phyloP scores from a whole-genome alignment of 768 basidiomycete genomes.

The Amanita phalloides region DNA sequence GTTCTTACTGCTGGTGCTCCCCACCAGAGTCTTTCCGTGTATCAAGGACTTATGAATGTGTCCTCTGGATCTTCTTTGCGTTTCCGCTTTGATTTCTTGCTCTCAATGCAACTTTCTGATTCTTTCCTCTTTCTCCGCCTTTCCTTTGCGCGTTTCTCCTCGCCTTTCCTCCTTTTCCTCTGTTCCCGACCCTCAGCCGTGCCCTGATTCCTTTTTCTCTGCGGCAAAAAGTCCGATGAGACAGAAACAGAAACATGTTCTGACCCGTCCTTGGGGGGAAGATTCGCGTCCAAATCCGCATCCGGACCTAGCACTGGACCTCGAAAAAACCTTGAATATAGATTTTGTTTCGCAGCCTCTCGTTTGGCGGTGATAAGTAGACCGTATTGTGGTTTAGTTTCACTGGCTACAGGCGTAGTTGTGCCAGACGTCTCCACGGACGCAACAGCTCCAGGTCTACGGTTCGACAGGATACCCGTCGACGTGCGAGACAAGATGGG shows the following conservation, averaged over 20 bases:
- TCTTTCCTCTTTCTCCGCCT: background rate
- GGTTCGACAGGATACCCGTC: conserved; percentile 71
- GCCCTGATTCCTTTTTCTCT: background rate
- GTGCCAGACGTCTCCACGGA: conserved; percentile 25
- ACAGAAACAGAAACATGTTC: too few relatives aligned
- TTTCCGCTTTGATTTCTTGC: conserved; percentile 9
- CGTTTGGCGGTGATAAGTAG: conserved; percentile 61
- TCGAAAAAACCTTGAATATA: conserved; percentile 78
- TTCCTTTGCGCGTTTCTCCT: background rate
- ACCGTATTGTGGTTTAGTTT: conserved; percentile 26
- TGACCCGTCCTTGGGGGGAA: too few relatives aligned
- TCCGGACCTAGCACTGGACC: conserved; percentile 44
- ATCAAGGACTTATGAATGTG: background rate
- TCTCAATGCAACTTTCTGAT: background rate
- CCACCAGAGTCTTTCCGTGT: background rate
- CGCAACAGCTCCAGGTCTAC: conserved; percentile 42
- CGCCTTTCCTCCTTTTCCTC: background rate
- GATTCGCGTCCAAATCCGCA: background rate
- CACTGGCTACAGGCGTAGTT: conserved; percentile 1
- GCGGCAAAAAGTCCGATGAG: too few relatives aligned
- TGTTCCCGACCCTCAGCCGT: background rate
- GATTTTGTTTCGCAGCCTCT: conserved; percentile 60
- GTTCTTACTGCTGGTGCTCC: background rate
- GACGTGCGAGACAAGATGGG: conserved; percentile 42
- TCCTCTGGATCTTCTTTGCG: conserved; percentile 6